Base-by-base conservation (phyloP, 2,329 filamentous ascomycete genomes). In the Fusarium cyanostomum region DNA sequence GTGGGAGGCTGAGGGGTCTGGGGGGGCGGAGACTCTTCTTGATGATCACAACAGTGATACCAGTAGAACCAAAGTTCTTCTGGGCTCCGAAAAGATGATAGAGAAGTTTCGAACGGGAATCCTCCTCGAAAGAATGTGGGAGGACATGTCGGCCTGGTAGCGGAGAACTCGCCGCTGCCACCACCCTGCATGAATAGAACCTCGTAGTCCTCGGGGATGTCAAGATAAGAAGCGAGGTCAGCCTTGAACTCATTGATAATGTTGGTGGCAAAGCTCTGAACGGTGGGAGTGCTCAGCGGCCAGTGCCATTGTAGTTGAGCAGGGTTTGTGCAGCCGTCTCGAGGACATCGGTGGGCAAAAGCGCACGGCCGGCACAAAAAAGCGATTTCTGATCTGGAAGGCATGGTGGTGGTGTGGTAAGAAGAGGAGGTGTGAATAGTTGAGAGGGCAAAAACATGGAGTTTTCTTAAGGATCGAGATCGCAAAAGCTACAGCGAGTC, bases 301-400 rank as follows among this genome's bases (percentile, higher is more conserved):
- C 94, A 34, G 88, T 92, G 74, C 86, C 82, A 42, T 94, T 82
- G 81, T 88, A 96, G 82, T 97, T 91, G 65, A 96, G 78, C 5
- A 98, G 87, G 2, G 91, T 91, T 73, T 87, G 76, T 2, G 92
- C 88, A 46, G 92, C 93, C 39, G 82, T 83, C 76, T 95, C 87
- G 45, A 97, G 86, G 18, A 97, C 91, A 5, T 86, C 79, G 11
- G 92, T 96, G 21, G 94, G 94, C 15, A 98, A 84, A 28, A 87
- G 82, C n/a, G 94, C 93, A 44, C 94, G 94, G 63, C 94, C 94
- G 50, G 94, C 94, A 61, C 94, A 93, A 70, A 96, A 97, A 95
- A 66, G 89, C 85, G 74, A 95, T 86, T 64, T 94, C 89, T 69
- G 87, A 82, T 77, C 92, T 84, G 64, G 86, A 81, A 71, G 90